These are phyloP conservation scores for Trichaptum fuscoviolaceum DNA, from an alignment of 768 basidiomycete genomes.

Conservation along the genomic window DNA sequence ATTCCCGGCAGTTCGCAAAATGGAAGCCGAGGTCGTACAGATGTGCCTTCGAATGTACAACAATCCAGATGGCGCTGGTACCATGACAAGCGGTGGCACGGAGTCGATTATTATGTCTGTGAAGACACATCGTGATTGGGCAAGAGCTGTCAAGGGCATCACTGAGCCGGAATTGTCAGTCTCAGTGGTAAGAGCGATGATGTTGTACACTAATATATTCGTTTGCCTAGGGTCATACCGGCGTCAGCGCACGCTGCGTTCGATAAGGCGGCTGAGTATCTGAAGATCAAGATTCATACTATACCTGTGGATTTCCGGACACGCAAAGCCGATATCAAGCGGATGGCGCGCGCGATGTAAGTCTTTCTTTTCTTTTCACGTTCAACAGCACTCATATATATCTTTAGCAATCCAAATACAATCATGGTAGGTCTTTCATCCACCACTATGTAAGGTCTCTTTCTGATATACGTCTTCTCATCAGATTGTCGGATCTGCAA, in stretches of 20 bases:
- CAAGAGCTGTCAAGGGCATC: conserved; percentile 76
- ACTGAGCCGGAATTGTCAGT: conserved; percentile 88
- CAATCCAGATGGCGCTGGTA: conserved; percentile 80
- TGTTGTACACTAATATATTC: conserved; percentile 6
- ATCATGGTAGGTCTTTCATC: conserved; percentile 55
- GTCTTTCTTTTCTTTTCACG: conserved; percentile 24
- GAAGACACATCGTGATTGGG: conserved; percentile 95
- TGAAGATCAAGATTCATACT: conserved; percentile 83
- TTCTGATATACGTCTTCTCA: background rate
- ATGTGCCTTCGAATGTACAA: conserved; percentile 86
- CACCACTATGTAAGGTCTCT: background rate
- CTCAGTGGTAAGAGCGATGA: background rate
- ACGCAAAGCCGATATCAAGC: conserved; percentile 71
- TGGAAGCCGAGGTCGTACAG: conserved; percentile 93
- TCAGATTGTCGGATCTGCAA: conserved; percentile 78
- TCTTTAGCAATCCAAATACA: conserved; percentile 72
- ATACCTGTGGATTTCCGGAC: conserved; percentile 77
- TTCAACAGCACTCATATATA: conserved; percentile 7
- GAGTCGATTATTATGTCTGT: conserved; percentile 95
- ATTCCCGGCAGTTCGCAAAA: conserved; percentile 89
- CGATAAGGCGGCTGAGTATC: conserved; percentile 85
- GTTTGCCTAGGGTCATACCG: conserved; percentile 62
- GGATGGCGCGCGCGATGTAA: conserved; percentile 83
- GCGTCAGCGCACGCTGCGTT: conserved; percentile 90
- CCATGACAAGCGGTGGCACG: conserved; percentile 93